A percentile compares a stretch with the other conserved stretches of the same genome.
phyloP scores from a whole-genome alignment of 192 early-diverging fungal genomes.

The Ramicandelaber brevisporus region DNA sequence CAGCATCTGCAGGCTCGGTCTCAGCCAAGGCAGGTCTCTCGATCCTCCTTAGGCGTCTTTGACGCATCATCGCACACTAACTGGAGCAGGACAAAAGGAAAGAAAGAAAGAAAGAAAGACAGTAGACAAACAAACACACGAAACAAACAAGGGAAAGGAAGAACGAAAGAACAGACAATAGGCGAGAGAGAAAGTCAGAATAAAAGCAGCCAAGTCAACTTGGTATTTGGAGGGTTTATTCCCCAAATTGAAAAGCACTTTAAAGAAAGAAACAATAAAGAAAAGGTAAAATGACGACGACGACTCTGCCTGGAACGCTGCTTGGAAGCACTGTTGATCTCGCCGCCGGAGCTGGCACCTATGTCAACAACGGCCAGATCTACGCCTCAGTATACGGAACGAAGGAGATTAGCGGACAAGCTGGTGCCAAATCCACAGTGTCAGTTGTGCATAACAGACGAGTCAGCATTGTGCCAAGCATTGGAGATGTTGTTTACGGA shows the following conservation, averaged over 20 bases:
- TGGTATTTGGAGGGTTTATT: too few species aligned
- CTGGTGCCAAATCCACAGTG: slow-evolving; percentile 11
- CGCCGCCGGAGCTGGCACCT: slow-evolving; percentile 39
- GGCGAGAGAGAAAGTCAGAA: too few species aligned
- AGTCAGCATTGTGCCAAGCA: slow-evolving; percentile 45
- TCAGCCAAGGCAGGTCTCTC: too few species aligned
- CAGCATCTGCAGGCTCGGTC: too few species aligned
- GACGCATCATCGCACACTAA: too few species aligned
- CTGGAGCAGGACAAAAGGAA: too few species aligned
- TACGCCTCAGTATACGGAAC: slow-evolving; percentile 29
- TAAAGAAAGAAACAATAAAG: slow-evolving; percentile 1
- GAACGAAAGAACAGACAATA: too few species aligned
- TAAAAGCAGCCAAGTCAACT: too few species aligned
- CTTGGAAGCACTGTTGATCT: slow-evolving; percentile 42
- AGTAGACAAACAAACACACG: too few species aligned
- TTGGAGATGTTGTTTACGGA: slow-evolving; percentile 51
- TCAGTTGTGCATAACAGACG: slow-evolving; percentile 31
- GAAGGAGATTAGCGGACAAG: slow-evolving; percentile 3
- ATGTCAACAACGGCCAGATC: slow-evolving; percentile 35
- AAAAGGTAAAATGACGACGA: slow-evolving; percentile 2
- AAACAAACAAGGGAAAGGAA: too few species aligned
- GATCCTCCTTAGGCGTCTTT: too few species aligned
- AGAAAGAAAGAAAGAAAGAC: too few species aligned
- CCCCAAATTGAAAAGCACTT: not conserved
- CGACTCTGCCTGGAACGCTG: slow-evolving; percentile 53